These are phyloP conservation scores for Phyllosticta capitalensis DNA, from an alignment of 2,329 filamentous ascomycete genomes.

Conservation along the genomic window DNA sequence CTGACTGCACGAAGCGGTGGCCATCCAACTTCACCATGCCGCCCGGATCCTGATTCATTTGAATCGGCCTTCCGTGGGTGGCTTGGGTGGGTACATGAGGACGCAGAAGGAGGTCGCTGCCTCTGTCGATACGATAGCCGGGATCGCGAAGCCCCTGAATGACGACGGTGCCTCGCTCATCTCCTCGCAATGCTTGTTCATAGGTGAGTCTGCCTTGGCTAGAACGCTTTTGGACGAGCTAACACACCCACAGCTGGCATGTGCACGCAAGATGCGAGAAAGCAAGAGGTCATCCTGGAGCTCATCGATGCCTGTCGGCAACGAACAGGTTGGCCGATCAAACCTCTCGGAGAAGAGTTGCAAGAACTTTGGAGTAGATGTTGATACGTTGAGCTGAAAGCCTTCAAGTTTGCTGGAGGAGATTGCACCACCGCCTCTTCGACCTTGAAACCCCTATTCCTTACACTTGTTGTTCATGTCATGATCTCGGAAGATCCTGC, in stretches of 20 bases:
- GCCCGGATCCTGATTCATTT: conserved; percentile 44
- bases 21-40: conserved; percentile 44
- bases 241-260: neutral
- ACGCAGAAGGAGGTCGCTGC: conserved; percentile 37
- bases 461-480: neutral
- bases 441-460: neutral
- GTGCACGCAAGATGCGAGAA: neutral
- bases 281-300: neutral
- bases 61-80: conserved; percentile 42
- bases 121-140: conserved; percentile 30
- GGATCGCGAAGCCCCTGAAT: neutral
- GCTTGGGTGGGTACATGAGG: conserved; percentile 40
- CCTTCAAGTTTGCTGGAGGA: neutral
- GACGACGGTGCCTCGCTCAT: conserved; percentile 10
- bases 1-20: conserved; percentile 26
- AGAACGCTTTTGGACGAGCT: neutral
- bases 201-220: neutral
- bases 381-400: neutral
- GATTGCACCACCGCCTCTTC: neutral
- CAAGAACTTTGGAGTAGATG: neutral
- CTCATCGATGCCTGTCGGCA: conserved; percentile 2
- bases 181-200: conserved; percentile 11
- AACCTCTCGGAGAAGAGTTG: neutral
- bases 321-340: conserved; percentile 5
- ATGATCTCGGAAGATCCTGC: neutral